A percentile compares a stretch with the other conserved stretches of the same genome.
phyloP scores from a whole-genome alignment of 345 rosid genomes.

The Lepidium africanum region DNA sequence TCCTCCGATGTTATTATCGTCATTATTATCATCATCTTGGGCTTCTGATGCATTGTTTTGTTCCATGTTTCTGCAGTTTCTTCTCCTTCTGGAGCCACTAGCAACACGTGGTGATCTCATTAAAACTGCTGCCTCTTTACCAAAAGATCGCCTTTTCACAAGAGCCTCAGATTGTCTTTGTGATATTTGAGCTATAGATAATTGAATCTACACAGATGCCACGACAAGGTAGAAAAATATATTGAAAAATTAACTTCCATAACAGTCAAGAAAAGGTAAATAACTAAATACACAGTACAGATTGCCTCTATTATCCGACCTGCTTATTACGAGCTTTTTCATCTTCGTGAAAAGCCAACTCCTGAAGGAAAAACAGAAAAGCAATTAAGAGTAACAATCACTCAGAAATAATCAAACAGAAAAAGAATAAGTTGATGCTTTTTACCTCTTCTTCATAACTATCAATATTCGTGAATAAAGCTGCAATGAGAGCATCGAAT shows the following conservation, averaged over 20 bases:
- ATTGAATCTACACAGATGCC: constrained; percentile 70
- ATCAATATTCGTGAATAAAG: constrained; percentile 58
- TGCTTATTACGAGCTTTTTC: constrained; percentile 84
- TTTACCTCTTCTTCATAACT: constrained; percentile 65
- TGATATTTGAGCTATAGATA: constrained; percentile 81
- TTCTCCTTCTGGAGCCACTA: constrained; percentile 49
- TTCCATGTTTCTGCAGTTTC: constrained; percentile 51
- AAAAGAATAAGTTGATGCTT: background rate
- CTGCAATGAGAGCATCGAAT: constrained; percentile 71
- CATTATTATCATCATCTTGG: constrained; percentile 64
- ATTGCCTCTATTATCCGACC: constrained; percentile 34
- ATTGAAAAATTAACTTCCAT: background rate
- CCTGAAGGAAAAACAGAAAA: constrained; percentile 39
- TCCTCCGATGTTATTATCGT: constrained; percentile 27
- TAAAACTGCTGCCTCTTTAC: constrained; percentile 50
- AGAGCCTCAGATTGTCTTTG: constrained; percentile 88
- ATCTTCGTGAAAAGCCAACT: constrained; percentile 88
- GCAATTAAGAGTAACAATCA: constrained; percentile 1
- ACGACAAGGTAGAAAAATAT: background rate
- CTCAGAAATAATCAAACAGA: background rate
- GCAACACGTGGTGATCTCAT: constrained; percentile 55
- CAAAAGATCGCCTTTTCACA: constrained; percentile 57
- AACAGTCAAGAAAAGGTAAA: background rate
- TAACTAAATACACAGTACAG: background rate
- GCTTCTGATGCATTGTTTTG: constrained; percentile 52